Percentiles rank a stretch among this genome's conserved stretches.
Evolutionary conservation across 371 early-diverging fungal species (phyloP).

Genomic region (Gilbertella persicaria): DNA sequence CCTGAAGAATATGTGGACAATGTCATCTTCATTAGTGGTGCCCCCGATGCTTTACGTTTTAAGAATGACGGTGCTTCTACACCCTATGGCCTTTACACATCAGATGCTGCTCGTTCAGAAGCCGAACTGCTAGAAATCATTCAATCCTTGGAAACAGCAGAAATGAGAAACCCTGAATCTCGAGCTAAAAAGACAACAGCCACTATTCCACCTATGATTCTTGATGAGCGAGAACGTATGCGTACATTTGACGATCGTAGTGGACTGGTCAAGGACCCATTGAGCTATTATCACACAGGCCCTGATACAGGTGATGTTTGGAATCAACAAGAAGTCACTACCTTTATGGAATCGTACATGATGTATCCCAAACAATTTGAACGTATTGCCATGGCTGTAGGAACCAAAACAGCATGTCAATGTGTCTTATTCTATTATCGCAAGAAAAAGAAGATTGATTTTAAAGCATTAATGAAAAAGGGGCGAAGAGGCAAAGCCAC

Average conservation of each 20-base stretch:
- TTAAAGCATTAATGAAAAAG: slow-evolving; percentile 72
- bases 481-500: slow-evolving; percentile 52
- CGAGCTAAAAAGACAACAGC: slow-evolving; percentile 79
- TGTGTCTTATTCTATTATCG: slow-evolving; percentile 93
- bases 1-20: slow-evolving; percentile 49
- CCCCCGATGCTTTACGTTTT: slow-evolving; percentile 47
- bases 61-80: slow-evolving; percentile 36
- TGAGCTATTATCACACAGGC: slow-evolving; percentile 62
- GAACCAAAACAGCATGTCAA: slow-evolving; percentile 78
- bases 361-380: slow-evolving; percentile 90
- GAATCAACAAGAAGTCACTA: slow-evolving; percentile 79
- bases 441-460: slow-evolving; percentile 81
- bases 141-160: slow-evolving; percentile 72
- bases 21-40: slow-evolving; percentile 39
- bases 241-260: slow-evolving; percentile 65
- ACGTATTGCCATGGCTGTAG: slow-evolving; percentile 77
- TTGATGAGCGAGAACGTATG: slow-evolving; percentile 63
- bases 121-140: slow-evolving; percentile 81
- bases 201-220: slow-evolving; percentile 74
- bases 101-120: slow-evolving; percentile 83
- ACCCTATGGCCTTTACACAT: slow-evolving; percentile 52
- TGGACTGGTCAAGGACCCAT: slow-evolving; percentile 62
- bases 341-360: slow-evolving; percentile 78
- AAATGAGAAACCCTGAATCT: slow-evolving; percentile 77
- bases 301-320: slow-evolving; percentile 67